Percentiles rank a stretch among this genome's conserved stretches.
phyloP scores from a whole-genome alignment of 257 asterid species.

The Plectranthus barbatus region DNA sequence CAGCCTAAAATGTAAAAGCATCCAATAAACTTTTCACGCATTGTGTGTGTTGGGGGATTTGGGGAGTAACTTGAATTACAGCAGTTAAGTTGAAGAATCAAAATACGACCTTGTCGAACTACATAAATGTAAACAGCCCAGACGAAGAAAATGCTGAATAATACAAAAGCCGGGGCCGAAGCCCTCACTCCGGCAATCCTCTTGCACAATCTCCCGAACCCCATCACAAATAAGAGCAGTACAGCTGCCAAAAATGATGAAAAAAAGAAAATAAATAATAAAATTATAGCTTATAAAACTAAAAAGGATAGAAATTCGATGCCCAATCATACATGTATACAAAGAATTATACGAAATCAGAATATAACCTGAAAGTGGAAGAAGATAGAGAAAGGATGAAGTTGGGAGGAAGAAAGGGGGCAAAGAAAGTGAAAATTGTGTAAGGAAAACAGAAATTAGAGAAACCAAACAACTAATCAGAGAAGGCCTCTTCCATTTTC shows the following conservation, averaged over 20 bases:
- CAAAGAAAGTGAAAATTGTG: conserved; percentile 31
- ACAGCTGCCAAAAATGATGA: conserved; percentile 26
- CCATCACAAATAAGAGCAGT: conserved; percentile 27
- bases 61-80: background rate
- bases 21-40: background rate
- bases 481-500: conserved; percentile 19
- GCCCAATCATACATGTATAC: background rate
- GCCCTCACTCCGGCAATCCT: conserved; percentile 41
- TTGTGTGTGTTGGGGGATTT: too few relatives aligned
- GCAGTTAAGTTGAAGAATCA: background rate
- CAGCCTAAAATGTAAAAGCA: background rate
- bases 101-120: conserved; percentile 31
- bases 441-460: conserved; percentile 24
- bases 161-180: conserved; percentile 48
- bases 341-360: background rate
- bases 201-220: conserved; percentile 38
- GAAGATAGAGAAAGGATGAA: conserved; percentile 24
- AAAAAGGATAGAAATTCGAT: background rate
- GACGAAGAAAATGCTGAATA: conserved; percentile 31
- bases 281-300: background rate
- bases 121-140: conserved; percentile 35
- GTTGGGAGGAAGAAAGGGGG: conserved; percentile 32
- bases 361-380: conserved; percentile 37
- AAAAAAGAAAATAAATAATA: background rate
- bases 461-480: conserved; percentile 25